Conservation (phyloP, 495 filamentous ascomycete species). For the Aspergillus ellipticus region DNA sequence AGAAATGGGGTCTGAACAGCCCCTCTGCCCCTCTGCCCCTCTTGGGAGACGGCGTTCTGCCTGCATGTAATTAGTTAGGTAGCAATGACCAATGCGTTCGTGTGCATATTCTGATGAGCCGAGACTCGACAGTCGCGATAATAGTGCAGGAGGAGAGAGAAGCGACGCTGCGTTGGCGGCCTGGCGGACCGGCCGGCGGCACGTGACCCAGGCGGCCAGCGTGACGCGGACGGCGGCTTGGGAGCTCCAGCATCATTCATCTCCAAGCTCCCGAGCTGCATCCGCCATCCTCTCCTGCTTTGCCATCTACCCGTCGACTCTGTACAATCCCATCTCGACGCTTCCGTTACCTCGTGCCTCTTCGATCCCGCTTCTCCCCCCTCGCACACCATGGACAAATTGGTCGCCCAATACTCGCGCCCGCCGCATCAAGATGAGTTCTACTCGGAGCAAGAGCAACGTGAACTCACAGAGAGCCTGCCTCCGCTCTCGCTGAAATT, state of each 20-base stretch:
- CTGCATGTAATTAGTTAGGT: background rate
- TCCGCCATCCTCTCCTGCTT: slow-evolving; percentile 16
- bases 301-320: slow-evolving; percentile 4
- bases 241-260: slow-evolving; percentile 33
- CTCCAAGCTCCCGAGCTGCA: slow-evolving; percentile 18
- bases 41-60: background rate
- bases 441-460: slow-evolving; percentile 69
- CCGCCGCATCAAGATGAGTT: slow-evolving; percentile 68
- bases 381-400: slow-evolving; percentile 71
- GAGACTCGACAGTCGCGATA: too few species aligned
- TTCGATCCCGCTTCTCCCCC: slow-evolving; percentile 6
- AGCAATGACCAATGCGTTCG: too few species aligned
- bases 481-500: slow-evolving; percentile 83
- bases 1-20: background rate
- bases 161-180: background rate
- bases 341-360: background rate
- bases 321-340: background rate
- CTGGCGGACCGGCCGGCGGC: slow-evolving; percentile 1
- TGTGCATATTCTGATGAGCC: too few species aligned
- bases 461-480: slow-evolving; percentile 62
- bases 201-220: slow-evolving; percentile 43
- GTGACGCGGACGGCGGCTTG: slow-evolving; percentile 42
- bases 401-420: slow-evolving; percentile 84
- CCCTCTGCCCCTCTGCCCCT: too few species aligned
- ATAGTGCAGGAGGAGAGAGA: background rate